A percentile compares a stretch with the other conserved stretches of the same genome.
These are phyloP conservation scores for Orbilia ellipsospora DNA, from an alignment of 2,329 filamentous ascomycete species.

Conservation along the genomic window DNA sequence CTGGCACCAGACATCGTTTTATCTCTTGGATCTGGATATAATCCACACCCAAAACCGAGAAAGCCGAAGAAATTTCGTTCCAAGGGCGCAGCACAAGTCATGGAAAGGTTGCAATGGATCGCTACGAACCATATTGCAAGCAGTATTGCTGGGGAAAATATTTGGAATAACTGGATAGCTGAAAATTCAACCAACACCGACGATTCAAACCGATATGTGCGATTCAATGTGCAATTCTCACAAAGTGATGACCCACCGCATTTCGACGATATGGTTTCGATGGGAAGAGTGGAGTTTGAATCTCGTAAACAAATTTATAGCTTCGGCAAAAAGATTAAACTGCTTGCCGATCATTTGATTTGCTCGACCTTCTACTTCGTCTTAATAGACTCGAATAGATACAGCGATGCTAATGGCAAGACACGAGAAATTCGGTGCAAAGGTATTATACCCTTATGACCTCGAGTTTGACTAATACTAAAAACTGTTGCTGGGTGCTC, in stretches of 20 bases:
- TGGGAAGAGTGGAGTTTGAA: conserved; percentile 10
- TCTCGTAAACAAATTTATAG: background rate
- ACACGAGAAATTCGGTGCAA: background rate
- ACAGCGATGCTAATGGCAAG: background rate
- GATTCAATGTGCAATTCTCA: conserved; percentile 4
- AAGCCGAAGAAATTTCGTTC: conserved; percentile 29
- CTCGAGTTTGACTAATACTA: background rate
- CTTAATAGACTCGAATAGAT: background rate
- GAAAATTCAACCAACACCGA: conserved; percentile 7
- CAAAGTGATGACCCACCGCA: conserved; percentile 3
- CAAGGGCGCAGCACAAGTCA: conserved; percentile 26
- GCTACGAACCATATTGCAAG: conserved; percentile 54
- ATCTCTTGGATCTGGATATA: conserved; percentile 60
- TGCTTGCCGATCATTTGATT: conserved; percentile 21
- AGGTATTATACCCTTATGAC: background rate
- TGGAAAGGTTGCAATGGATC: conserved; percentile 44
- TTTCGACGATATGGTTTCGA: conserved; percentile 14
- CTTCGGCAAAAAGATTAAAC: conserved; percentile 1
- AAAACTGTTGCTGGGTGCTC: background rate
- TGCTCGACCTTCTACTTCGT: conserved; percentile 34
- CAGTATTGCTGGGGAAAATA: conserved; percentile 55
- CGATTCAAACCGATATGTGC: conserved; percentile 5
- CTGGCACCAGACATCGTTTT: conserved; percentile 60
- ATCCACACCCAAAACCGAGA: background rate
- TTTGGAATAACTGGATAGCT: conserved; percentile 57